A percentile compares a stretch with the other conserved stretches of the same genome.
These are phyloP conservation scores for Lentinula boryana DNA, from an alignment of 768 basidiomycete species.

Conservation along the genomic window DNA sequence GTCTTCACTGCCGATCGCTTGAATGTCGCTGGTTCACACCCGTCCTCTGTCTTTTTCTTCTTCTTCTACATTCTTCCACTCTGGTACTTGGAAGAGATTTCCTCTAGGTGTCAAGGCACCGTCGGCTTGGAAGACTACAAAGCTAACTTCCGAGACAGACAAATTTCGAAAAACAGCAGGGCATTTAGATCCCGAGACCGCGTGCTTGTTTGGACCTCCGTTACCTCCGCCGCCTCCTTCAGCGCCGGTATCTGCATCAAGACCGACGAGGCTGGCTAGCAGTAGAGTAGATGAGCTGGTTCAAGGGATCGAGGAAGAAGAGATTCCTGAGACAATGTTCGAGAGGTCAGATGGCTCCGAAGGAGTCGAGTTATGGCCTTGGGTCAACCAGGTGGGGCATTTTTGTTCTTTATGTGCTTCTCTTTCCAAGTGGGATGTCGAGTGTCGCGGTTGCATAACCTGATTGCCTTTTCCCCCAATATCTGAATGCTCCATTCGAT, in stretches of 20 bases:
- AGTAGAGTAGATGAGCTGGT: neutral
- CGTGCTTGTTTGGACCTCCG: constrained; percentile 1
- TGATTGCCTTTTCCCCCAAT: neutral
- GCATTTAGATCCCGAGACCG: neutral
- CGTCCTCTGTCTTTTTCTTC: neutral
- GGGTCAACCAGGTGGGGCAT: constrained; percentile 81
- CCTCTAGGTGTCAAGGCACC: neutral
- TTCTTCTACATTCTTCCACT: neutral
- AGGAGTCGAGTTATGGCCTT: constrained; percentile 72
- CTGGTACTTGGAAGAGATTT: too few species aligned
- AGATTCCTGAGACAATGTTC: constrained; percentile 59
- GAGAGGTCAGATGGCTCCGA: constrained; percentile 52
- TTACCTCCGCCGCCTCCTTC: neutral
- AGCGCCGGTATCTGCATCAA: constrained; percentile 1
- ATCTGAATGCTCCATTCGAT: neutral
- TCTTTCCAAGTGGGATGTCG: too few species aligned
- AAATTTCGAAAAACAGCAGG: neutral
- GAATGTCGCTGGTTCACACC: too few species aligned
- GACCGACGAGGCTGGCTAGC: neutral
- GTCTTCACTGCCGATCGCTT: neutral
- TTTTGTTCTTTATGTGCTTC: neutral
- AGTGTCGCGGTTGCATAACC: too few species aligned
- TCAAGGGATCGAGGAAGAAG: constrained; percentile 42
- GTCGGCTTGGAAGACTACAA: neutral
- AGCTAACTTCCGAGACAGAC: neutral